Conservation (phyloP, 140 eudicot genomes). For the Flaveria floridana region DNA sequence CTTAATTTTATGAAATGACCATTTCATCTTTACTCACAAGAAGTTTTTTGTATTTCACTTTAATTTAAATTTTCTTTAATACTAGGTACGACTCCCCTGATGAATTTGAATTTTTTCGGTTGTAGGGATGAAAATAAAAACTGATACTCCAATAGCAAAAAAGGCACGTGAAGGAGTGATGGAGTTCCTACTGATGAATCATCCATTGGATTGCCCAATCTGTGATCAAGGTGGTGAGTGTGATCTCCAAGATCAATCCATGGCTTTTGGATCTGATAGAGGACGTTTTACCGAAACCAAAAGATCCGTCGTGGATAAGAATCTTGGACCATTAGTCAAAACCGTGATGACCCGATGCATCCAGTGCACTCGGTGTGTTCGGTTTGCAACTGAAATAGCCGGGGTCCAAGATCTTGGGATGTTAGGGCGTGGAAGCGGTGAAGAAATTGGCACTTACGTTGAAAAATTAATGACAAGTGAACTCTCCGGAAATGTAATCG, state of each 20-base stretch:
- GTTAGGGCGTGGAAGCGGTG: slow-evolving; percentile 99
- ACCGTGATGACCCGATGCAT: slow-evolving; percentile 98
- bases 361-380: slow-evolving; percentile 96
- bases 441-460: slow-evolving; percentile 97
- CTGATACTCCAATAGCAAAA: slow-evolving; percentile 88
- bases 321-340: slow-evolving; percentile 93
- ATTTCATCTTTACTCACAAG: neutral
- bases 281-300: slow-evolving; percentile 92
- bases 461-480: slow-evolving; percentile 98
- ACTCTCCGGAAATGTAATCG: slow-evolving; percentile 94
- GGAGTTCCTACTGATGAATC: slow-evolving; percentile 95
- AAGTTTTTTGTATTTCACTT: neutral
- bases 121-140: slow-evolving; percentile 91
- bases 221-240: slow-evolving; percentile 99
- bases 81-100: neutral
- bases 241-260: slow-evolving; percentile 96
- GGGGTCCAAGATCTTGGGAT: slow-evolving; percentile 98
- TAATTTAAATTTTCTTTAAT: neutral
- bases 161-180: slow-evolving; percentile 99
- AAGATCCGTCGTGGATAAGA: slow-evolving; percentile 96
- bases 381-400: slow-evolving; percentile 94
- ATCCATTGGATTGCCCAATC: slow-evolving; percentile 95
- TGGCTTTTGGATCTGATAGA: slow-evolving; percentile 96
- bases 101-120: neutral
- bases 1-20: neutral